Percentiles rank a stretch among this genome's conserved stretches.
phyloP scores from a whole-genome alignment of 805 yeast genomes.

The Candida railenensis region DNA sequence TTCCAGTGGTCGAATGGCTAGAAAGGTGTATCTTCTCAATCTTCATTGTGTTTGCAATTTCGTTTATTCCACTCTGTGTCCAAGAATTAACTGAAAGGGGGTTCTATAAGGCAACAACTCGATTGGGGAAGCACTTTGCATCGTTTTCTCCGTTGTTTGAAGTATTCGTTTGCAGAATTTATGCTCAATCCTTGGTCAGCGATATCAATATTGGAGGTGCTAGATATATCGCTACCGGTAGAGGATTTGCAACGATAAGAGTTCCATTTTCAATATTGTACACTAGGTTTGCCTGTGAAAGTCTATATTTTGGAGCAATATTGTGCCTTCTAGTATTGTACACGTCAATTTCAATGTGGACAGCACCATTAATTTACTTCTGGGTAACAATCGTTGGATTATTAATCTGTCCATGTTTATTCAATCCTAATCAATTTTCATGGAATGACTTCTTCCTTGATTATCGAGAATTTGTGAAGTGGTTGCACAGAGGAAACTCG shows the following conservation, averaged over 20 bases:
- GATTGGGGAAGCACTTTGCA: conserved; percentile 65
- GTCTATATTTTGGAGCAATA: conserved; percentile 62
- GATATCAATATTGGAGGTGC: conserved; percentile 85
- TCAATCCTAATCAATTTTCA: conserved; percentile 76
- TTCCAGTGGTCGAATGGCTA: conserved; percentile 78
- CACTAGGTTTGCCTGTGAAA: conserved; percentile 68
- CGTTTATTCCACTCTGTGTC: conserved; percentile 74
- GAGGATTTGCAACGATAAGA: conserved; percentile 84
- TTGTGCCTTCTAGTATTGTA: conserved; percentile 53
- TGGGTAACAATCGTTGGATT: conserved; percentile 70
- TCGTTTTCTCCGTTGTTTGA: conserved; percentile 81
- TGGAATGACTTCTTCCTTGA: conserved; percentile 70
- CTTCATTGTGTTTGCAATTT: conserved; percentile 78
- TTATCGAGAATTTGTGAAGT: conserved; percentile 52
- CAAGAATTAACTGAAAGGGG: conserved; percentile 85
- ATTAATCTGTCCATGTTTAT: conserved; percentile 68
- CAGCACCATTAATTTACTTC: conserved; percentile 57
- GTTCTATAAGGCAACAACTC: conserved; percentile 67
- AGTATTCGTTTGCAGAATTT: conserved; percentile 79
- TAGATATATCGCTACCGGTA: conserved; percentile 80
- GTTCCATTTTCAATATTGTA: conserved; percentile 73
- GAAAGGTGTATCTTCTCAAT: conserved; percentile 79
- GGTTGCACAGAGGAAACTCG: conserved; percentile 55
- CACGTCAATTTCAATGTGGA: conserved; percentile 65
- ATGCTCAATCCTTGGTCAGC: conserved; percentile 66